These are phyloP conservation scores for Sclerotinia trifoliorum DNA, from an alignment of 2,329 filamentous ascomycete genomes.

Conservation along the genomic window DNA sequence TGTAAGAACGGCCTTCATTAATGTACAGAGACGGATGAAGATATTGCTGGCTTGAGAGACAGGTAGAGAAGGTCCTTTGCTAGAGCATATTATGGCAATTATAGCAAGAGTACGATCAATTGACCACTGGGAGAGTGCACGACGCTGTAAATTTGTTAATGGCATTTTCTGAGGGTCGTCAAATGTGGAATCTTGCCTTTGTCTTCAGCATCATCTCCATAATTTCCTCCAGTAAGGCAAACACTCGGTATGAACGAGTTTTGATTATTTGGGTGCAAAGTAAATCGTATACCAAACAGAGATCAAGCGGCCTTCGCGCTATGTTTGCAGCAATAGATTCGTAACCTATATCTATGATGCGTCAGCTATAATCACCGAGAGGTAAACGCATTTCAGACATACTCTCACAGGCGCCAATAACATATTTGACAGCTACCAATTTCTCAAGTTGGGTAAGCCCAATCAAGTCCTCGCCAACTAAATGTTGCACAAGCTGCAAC, in stretches of 20 bases:
- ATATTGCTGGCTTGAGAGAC: constrained; percentile 31
- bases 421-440: constrained; percentile 31
- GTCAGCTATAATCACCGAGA: constrained; percentile 14
- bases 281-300: constrained; percentile 34
- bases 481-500: constrained; percentile 29
- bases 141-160: constrained; percentile 27
- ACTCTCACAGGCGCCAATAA: constrained; percentile 37
- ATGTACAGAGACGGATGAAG: constrained; percentile 45
- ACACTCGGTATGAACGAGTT: constrained; percentile 32
- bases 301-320: constrained; percentile 25
- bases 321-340: constrained; percentile 22
- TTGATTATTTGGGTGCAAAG: constrained; percentile 33
- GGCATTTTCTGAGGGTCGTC: constrained; percentile 8
- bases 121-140: constrained; percentile 39
- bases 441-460: constrained; percentile 31
- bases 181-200: constrained; percentile 32
- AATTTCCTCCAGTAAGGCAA: constrained; percentile 37
- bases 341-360: constrained; percentile 29
- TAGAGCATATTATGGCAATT: constrained; percentile 39
- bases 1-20: constrained; percentile 57
- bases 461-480: constrained; percentile 26
- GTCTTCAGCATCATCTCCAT: constrained; percentile 39
- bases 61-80: constrained; percentile 31
- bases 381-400: constrained; percentile 13
- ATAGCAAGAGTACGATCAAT: constrained; percentile 40